Percentiles rank a stretch among this genome's conserved stretches.
Evolutionary conservation across 1,284 basidiomycete genomes (phyloP).

Genomic region (Cryptococcus maquisensis): DNA sequence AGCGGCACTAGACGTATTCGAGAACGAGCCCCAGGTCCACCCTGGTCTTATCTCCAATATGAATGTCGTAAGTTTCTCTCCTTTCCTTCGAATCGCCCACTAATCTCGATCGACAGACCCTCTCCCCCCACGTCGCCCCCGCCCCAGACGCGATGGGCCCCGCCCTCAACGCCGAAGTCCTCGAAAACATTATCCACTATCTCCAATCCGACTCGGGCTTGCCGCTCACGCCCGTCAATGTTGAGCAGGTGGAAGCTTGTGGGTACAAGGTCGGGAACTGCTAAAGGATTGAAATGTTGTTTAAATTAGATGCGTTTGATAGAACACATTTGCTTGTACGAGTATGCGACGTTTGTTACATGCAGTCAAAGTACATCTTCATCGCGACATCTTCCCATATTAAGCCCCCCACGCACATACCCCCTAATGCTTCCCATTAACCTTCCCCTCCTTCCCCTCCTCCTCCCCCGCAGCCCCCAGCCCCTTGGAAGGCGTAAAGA

Average conservation of each 20-base stretch:
- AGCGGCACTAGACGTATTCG: conserved; percentile 33
- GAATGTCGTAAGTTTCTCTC: conserved; percentile 23
- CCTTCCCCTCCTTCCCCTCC: conserved; percentile 16
- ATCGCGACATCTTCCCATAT: not conserved
- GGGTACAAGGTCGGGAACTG: too few relatives aligned
- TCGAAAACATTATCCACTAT: conserved; percentile 23
- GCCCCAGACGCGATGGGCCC: conserved; percentile 14
- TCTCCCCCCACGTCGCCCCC: conserved; percentile 20
- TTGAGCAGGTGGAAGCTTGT: conserved; percentile 2
- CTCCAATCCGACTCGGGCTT: conserved; percentile 17
- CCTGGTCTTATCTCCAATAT: conserved; percentile 19
- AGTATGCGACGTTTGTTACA: too few relatives aligned
- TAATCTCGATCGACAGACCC: conserved; percentile 4
- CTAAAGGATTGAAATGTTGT: too few relatives aligned
- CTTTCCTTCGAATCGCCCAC: not conserved
- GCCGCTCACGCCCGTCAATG: conserved; percentile 29
- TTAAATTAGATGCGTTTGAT: too few relatives aligned
- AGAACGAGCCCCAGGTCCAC: conserved; percentile 29
- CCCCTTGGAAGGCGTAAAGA: conserved; percentile 36
- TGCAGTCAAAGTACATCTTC: not conserved
- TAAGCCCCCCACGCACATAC: not conserved
- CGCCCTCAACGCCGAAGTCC: conserved; percentile 19
- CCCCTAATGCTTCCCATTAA: conserved; percentile 1
- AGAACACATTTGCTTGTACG: too few relatives aligned
- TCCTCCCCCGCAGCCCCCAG: conserved; percentile 35